Evolutionary conservation across 1,284 basidiomycete genomes (phyloP), one percentile per base, ranked within the genome.

Genomic region (Papiliotrema fonsecae): DNA sequence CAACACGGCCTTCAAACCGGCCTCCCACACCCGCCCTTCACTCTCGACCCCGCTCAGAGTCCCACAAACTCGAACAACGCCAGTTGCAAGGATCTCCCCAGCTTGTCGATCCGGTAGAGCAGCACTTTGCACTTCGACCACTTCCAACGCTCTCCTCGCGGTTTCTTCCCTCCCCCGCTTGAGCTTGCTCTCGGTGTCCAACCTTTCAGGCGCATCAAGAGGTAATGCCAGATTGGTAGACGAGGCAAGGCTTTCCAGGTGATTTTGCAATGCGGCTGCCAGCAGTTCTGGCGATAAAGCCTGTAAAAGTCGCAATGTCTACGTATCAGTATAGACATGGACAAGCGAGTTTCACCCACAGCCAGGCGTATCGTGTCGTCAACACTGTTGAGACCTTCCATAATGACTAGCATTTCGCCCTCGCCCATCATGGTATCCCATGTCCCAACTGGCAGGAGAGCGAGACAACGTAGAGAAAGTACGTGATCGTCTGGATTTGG

Each of bases 351-450:
- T 34, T 11, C 19, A 51, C 67, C 42, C 47, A 72, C 70, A 36
- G 52, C 46, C 28, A 58, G 49, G 18, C 72, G 61, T 6, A 70
- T 54, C 3, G 54, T 63, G 24, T 52, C 42, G 43, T 74, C 72
- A 0, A 26, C 18, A 42, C 60, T 60, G 31, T 71, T 58, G 3
- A 72, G 49, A 2, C 69, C 72, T 22, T 60, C 53, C 66, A 72
- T 69, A 19, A 74, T 51, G 6, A 55, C 46, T 0, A 46, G 48
- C 70, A 74, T 71, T 38, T 64, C 61, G 2, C 16, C 45, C 30
- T 70, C 62, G 2, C 53, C 61, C 11, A 74, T 46, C 1, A 50
- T 50, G 0, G 52, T 51, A 39, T 64, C 65, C 67, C 65, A 69
- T 5, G 49, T 22, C 2, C 38, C 38, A 1, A 41, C 31, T 2